These are phyloP conservation scores for Phytophthora citricola DNA, from an alignment of 352 stramenopile genomes.

Conservation along the genomic window DNA sequence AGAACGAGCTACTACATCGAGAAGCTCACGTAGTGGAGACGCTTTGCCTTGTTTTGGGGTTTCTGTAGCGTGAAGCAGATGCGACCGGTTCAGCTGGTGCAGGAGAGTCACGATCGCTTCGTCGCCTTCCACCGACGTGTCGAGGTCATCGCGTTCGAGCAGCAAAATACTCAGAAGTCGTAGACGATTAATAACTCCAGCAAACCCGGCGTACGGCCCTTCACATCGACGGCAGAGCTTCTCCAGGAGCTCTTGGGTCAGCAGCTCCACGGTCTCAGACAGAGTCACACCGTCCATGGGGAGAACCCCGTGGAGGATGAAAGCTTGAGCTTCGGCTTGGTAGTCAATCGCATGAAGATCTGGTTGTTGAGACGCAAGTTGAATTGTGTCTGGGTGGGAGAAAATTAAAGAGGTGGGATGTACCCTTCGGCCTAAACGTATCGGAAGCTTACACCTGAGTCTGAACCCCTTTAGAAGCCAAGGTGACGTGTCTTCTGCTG, in stretches of 20 bases:
- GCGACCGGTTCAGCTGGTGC: neutral
- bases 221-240: neutral
- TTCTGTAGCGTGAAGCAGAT: neutral
- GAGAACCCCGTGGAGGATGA: neutral
- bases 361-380: neutral
- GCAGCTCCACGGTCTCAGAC: too few relatives aligned
- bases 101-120: neutral
- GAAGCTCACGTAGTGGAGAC: neutral
- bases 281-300: too few relatives aligned
- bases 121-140: neutral
- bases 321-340: neutral
- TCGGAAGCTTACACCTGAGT: too few relatives aligned
- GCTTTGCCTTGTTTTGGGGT: neutral
- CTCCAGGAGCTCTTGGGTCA: neutral
- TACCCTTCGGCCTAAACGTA: too few relatives aligned
- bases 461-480: too few relatives aligned
- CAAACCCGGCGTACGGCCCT: neutral
- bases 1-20: too few relatives aligned
- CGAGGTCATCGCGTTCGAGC: neutral
- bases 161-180: neutral
- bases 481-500: too few relatives aligned
- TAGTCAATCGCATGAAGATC: neutral
- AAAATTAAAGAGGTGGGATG: too few relatives aligned
- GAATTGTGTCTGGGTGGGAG: too few relatives aligned
- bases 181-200: neutral